Evolutionary conservation across 257 asterid genomes (phyloP), one percentile per base, ranked within the genome.

Genomic region (Solanum sejunctum): DNA sequence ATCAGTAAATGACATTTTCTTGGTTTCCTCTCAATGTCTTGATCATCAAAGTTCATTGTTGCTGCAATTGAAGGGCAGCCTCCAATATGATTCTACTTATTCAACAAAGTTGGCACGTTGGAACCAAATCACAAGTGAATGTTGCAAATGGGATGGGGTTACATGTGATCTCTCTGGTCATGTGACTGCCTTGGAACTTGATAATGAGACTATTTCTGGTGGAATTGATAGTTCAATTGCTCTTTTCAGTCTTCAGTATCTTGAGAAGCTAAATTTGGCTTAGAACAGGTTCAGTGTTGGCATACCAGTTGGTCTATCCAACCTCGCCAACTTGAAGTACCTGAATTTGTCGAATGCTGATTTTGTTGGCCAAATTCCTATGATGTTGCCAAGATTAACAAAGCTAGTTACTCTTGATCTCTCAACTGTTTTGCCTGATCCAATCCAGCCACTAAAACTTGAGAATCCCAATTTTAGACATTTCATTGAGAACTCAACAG

Each of bases 391-490:
- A 4, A 28, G 63, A 6, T 49, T 88, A 84, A 81, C 32, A 26
- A 88, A 28, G 84, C 63, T 86, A 81, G 82, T 64, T 45, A 41
- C 86, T 84, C 89, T 86, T 57, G 89, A 86, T 71, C 80, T 88
- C 78, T 84, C 90, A 12, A 83, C 80, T 45, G 49, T 9, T 3
- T 85, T 83, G 26, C 58, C 85, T 4, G 60, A 66, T 16, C 1
- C 11, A 23, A 3, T 9, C 1, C 58, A 23, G 3, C 87, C 87
- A 12, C 87, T 90, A 17, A 87, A 28, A 70, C 94, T 94, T 3
- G 92, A 88, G 87, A 83, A 87, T 49, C 95, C 95, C 16, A 88
- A 87, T 83, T 57, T 94, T 83, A 57, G 23, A 73, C 64, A 12
- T n/a, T 89, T 94, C 39, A 88, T 90, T 84, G 87, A 81, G 87